These are phyloP conservation scores for Cladosporium sphaerospermum DNA, from an alignment of 2,329 filamentous ascomycete species.

Conservation along the genomic window DNA sequence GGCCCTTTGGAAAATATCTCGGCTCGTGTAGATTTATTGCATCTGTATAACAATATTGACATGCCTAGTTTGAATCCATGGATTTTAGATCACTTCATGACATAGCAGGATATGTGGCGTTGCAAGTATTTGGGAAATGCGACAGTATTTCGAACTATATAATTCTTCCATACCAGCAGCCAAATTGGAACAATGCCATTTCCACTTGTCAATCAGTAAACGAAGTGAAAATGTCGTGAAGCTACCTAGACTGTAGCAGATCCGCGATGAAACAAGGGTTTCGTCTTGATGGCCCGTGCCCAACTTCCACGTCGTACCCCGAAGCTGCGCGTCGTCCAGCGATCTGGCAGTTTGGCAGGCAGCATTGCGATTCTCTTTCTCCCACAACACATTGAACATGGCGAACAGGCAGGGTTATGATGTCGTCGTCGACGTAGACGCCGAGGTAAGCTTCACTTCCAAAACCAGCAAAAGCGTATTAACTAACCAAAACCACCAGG, in stretches of 20 bases:
- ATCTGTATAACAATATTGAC: neutral
- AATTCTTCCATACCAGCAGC: too few species aligned
- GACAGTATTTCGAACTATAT: too few species aligned
- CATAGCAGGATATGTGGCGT: too few species aligned
- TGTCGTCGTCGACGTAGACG: conserved; percentile 94
- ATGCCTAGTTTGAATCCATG: neutral
- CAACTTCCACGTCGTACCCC: neutral
- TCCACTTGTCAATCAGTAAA: too few species aligned
- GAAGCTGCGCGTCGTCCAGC: neutral
- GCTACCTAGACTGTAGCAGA: too few species aligned
- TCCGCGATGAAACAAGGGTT: too few species aligned
- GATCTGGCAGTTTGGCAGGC: neutral
- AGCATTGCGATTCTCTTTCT: neutral
- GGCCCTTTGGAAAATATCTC: neutral
- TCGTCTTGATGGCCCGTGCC: too few species aligned
- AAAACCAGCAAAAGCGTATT: neutral
- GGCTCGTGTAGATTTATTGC: conserved; percentile 10
- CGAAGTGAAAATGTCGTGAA: too few species aligned
- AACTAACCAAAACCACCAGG: conserved; percentile 38
- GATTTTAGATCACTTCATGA: too few species aligned
- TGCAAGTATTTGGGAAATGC: too few species aligned
- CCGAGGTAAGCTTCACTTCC: conserved; percentile 59
- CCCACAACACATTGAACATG: conserved; percentile 18
- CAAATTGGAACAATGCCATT: too few species aligned
- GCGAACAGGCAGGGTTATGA: conserved; percentile 74